These are phyloP conservation scores for Aspergillus amoenus DNA, from an alignment of 2,329 filamentous ascomycete genomes.

Conservation along the genomic window DNA sequence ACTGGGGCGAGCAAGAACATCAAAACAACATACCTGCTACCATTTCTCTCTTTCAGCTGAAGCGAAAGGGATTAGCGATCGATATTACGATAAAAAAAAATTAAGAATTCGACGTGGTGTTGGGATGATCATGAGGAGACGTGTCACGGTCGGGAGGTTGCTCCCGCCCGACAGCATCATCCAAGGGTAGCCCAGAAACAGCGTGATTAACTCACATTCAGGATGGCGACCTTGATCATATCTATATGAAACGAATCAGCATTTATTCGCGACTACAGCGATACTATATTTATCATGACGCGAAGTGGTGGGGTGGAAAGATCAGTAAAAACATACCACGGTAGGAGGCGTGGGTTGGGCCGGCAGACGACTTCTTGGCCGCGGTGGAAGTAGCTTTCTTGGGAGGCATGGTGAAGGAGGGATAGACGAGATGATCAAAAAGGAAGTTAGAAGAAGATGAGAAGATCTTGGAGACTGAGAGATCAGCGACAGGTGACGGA, in stretches of 20 bases:
- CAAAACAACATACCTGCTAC: constrained; percentile 61
- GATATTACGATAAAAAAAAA: constrained; percentile 24
- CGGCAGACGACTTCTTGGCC: constrained; percentile 56
- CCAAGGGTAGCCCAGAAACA: constrained; percentile 48
- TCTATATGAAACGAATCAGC: constrained; percentile 57
- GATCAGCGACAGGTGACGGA: constrained; percentile 10
- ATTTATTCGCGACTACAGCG: constrained; percentile 52
- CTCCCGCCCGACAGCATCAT: constrained; percentile 35
- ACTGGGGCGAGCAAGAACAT: constrained; percentile 17
- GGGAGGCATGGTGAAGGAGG: constrained; percentile 58
- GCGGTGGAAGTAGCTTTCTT: constrained; percentile 58
- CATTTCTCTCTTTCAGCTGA: constrained; percentile 69
- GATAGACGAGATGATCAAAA: constrained; percentile 12
- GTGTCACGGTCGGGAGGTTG: constrained; percentile 37
- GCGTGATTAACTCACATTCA: constrained; percentile 63
- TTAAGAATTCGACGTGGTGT: constrained; percentile 22
- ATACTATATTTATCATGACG: constrained; percentile 36
- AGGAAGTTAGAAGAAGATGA: constrained; percentile 9
- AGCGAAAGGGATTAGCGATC: constrained; percentile 50
- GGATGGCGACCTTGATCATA: constrained; percentile 72
- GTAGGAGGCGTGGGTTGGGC: constrained; percentile 61
- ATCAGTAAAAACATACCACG: constrained; percentile 58
- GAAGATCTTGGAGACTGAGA: constrained; percentile 16
- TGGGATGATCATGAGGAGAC: constrained; percentile 24
- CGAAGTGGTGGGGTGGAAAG: constrained; percentile 48